Conservation (phyloP, 2,329 filamentous ascomycete genomes). For the Xylaria sp. region DNA sequence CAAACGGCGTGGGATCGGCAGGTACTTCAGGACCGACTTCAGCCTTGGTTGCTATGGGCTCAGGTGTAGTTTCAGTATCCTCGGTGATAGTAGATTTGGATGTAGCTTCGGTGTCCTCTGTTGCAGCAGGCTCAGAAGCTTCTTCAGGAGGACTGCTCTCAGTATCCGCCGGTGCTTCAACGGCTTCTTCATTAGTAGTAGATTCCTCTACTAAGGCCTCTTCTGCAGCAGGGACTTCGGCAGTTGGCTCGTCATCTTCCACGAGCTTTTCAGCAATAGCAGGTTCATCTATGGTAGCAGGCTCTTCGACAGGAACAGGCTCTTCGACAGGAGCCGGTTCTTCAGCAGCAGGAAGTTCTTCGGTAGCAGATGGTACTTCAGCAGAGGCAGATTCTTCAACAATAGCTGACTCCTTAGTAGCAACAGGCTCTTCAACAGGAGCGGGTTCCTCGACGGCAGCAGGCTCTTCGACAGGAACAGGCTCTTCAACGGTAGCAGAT, state of each 20-base stretch:
- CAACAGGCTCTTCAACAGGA: no score
- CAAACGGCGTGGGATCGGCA: not conserved
- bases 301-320: not conserved
- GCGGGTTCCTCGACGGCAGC: no score
- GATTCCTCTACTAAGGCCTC: constrained; percentile 4
- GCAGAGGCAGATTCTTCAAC: no score
- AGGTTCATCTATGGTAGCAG: not conserved
- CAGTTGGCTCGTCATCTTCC: not conserved
- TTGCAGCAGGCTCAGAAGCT: constrained; percentile 3
- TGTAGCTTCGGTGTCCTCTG: not conserved
- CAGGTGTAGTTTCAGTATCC: not conserved
- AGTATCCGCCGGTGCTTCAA: not conserved
- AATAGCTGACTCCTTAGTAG: no score
- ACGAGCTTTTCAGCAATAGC: constrained; percentile 1
- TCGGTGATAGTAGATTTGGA: constrained; percentile 1
- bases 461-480: no score
- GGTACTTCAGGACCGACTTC: not conserved
- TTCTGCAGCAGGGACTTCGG: constrained; percentile 6
- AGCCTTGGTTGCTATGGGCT: constrained; percentile 10
- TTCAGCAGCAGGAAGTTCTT: no score
- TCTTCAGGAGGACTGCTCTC: constrained; percentile 21
- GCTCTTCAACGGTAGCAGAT: no score
- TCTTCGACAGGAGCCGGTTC: not conserved
- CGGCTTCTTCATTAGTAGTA: constrained; percentile 11
- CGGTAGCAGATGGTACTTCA: no score